phyloP scores from a whole-genome alignment of 169 alveolate species.

The Cryptosporidium ubiquitum region DNA sequence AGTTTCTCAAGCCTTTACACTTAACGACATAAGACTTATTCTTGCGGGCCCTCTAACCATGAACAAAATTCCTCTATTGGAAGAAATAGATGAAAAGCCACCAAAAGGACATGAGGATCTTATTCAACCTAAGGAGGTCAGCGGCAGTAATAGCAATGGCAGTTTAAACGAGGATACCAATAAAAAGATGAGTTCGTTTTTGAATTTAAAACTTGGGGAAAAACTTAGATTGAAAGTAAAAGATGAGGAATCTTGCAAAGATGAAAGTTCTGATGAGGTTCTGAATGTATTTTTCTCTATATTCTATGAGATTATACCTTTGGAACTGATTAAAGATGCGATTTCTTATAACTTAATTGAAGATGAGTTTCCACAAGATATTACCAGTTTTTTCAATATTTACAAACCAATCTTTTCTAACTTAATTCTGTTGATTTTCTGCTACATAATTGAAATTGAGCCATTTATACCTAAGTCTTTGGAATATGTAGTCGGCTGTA shows the following conservation, averaged over 20 bases:
- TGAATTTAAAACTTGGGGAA: slow-evolving; percentile 44
- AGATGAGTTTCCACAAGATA: slow-evolving; percentile 23
- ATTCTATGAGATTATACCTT: slow-evolving; percentile 13
- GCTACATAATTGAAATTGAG: slow-evolving; percentile 60
- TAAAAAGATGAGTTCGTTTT: slow-evolving; percentile 14
- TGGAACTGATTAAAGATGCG: slow-evolving; percentile 14
- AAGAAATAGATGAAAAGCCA: slow-evolving; percentile 5
- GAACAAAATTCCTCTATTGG: slow-evolving; percentile 41
- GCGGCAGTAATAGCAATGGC: not conserved
- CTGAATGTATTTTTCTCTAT: slow-evolving; percentile 12
- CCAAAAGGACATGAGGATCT: not conserved
- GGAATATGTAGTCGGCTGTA: not conserved
- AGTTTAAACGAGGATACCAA: not conserved
- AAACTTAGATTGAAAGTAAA: not conserved
- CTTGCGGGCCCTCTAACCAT: slow-evolving; percentile 64
- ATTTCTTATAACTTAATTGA: slow-evolving; percentile 1
- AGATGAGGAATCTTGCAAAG: not conserved
- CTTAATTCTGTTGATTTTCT: slow-evolving; percentile 29
- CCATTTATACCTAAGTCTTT: slow-evolving; percentile 35
- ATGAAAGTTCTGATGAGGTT: not conserved
- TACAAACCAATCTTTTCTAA: slow-evolving; percentile 16
- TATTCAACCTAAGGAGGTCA: not conserved
- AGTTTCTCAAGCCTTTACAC: slow-evolving; percentile 13
- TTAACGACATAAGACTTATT: slow-evolving; percentile 53
- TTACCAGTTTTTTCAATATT: not conserved